Evolutionary conservation across 2,329 filamentous ascomycete genomes (phyloP).

Genomic region (Epichloe gansuensis): DNA sequence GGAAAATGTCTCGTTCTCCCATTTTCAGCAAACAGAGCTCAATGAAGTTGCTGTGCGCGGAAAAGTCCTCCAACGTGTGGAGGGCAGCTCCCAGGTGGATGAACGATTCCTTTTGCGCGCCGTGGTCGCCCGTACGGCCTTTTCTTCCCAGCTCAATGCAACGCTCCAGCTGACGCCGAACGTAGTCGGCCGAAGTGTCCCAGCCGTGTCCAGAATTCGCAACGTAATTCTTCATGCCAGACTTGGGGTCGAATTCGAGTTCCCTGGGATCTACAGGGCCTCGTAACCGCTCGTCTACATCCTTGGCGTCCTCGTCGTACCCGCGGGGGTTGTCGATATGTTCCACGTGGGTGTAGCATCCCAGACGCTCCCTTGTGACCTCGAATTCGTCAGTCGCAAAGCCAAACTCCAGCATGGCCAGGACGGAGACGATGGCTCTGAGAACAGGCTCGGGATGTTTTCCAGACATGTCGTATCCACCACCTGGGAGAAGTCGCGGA

Average conservation of each 20-base stretch:
- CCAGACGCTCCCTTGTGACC: slow-evolving; percentile 63
- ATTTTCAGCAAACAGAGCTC: slow-evolving; percentile 61
- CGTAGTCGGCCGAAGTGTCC: slow-evolving; percentile 75
- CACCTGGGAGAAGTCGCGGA: slow-evolving; percentile 68
- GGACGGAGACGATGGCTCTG: slow-evolving; percentile 18
- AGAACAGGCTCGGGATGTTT: slow-evolving; percentile 17
- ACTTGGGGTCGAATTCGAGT: slow-evolving; percentile 54
- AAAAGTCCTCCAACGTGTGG: slow-evolving; percentile 55
- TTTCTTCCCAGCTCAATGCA: slow-evolving; percentile 60
- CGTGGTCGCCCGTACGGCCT: slow-evolving; percentile 48
- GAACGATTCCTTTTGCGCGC: slow-evolving; percentile 51
- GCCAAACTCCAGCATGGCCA: slow-evolving; percentile 27
- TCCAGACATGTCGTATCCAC: slow-evolving; percentile 46
- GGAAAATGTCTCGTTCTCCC: slow-evolving; percentile 54
- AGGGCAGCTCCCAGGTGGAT: slow-evolving; percentile 58
- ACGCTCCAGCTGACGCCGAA: slow-evolving; percentile 55
- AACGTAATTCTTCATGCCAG: slow-evolving; percentile 96
- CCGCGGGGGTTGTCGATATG: slow-evolving; percentile 63
- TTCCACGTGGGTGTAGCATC: slow-evolving; percentile 63
- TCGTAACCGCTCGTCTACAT: slow-evolving; percentile 47
- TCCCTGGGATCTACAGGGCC: slow-evolving; percentile 35
- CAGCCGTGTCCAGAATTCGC: slow-evolving; percentile 63
- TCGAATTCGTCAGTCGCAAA: slow-evolving; percentile 73
- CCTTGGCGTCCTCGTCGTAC: slow-evolving; percentile 60
- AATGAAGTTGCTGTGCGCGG: slow-evolving; percentile 64